Conservation (phyloP, 163 green algal species). For the Scenedesmus sp. region DNA sequence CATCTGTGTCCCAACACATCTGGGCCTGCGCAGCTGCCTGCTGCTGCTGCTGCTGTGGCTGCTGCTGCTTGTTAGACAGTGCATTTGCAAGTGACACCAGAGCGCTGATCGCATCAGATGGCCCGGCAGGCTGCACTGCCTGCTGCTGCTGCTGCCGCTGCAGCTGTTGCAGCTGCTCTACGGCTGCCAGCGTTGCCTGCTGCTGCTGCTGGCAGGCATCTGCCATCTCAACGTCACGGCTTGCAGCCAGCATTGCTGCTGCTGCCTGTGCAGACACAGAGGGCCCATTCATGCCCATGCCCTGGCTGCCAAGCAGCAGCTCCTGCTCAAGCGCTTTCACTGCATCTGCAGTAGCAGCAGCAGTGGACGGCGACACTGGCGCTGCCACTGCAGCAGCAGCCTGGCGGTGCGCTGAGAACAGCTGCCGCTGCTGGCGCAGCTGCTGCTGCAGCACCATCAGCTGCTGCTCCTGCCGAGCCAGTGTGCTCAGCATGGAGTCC, state of each 20-base stretch:
- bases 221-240: constrained; percentile 22
- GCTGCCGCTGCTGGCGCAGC: constrained; percentile 14
- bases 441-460: constrained; percentile 42
- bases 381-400: background rate
- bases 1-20: constrained; percentile 24
- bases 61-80: constrained; percentile 9
- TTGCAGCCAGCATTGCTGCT: background rate
- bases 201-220: constrained; percentile 1
- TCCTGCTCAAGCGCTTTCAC: background rate
- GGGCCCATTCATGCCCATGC: background rate
- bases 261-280: background rate
- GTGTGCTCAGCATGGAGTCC: constrained; percentile 25
- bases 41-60: constrained; percentile 34
- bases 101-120: background rate
- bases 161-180: background rate
- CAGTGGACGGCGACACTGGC: background rate
- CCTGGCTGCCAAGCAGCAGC: constrained; percentile 3
- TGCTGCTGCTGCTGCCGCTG: background rate
- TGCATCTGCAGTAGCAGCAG: background rate
- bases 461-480: constrained; percentile 38
- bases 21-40: background rate
- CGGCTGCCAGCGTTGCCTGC: background rate
- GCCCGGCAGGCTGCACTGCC: background rate
- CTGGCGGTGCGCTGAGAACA: background rate
- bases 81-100: background rate